These are phyloP conservation scores for Serendipita vermifera DNA, from an alignment of 768 basidiomycete species.

Conservation along the genomic window DNA sequence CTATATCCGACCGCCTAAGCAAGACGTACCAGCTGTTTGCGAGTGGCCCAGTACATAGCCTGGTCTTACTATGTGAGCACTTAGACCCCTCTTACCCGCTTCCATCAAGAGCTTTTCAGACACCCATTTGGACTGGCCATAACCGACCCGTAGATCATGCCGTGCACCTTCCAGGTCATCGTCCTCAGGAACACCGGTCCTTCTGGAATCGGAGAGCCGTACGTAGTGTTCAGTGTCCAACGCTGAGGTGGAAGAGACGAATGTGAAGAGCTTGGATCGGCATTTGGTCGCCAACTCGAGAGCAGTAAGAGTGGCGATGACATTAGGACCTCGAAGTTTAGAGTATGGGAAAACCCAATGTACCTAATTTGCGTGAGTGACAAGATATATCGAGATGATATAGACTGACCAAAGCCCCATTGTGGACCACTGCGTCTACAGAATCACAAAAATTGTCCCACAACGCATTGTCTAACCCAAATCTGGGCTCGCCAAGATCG, in stretches of 20 bases:
- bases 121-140: constrained; percentile 98
- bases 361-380: constrained; percentile 38
- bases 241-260: constrained; percentile 92
- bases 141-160: constrained; percentile 67
- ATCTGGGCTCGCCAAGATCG: constrained; percentile 61
- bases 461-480: constrained; percentile 50
- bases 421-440: constrained; percentile 79
- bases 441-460: constrained; percentile 62
- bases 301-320: constrained; percentile 77
- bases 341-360: constrained; percentile 99
- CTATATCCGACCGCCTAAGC: constrained; percentile 6
- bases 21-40: constrained; percentile 56
- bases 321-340: constrained; percentile 81
- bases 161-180: constrained; percentile 84
- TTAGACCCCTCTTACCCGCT: constrained; percentile 74
- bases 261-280: constrained; percentile 70
- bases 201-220: constrained; percentile 55
- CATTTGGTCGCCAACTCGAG: constrained; percentile 62
- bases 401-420: constrained; percentile 86
- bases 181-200: constrained; percentile 60
- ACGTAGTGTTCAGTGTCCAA: constrained; percentile 89
- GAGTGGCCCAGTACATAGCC: constrained; percentile 97
- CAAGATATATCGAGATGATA: not conserved
- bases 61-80: constrained; percentile 78
- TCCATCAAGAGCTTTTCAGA: constrained; percentile 89